Evolutionary conservation across 306 rosid genomes (phyloP).

Genomic region (Arachis stenosperma): DNA sequence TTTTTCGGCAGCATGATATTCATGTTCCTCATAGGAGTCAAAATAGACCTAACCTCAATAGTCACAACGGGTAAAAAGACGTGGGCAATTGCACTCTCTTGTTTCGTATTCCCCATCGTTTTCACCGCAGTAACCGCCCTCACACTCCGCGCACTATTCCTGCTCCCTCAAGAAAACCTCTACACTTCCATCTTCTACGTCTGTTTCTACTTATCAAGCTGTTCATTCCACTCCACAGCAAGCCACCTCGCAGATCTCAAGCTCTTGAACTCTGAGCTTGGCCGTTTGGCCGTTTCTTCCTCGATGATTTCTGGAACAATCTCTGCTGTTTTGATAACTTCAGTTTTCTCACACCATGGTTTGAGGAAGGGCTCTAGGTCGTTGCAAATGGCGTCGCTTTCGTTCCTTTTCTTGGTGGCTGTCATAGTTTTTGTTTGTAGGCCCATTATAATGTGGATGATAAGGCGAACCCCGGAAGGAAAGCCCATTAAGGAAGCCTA

Average conservation of each 20-base stretch:
- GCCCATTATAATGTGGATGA: constrained; percentile 58
- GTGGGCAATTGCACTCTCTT: constrained; percentile 43
- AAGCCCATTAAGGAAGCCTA: constrained; percentile 40
- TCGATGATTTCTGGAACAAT: constrained; percentile 53
- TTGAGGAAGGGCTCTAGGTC: neutral
- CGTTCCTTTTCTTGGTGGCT: constrained; percentile 22
- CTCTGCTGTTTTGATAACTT: neutral
- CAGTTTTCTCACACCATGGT: neutral
- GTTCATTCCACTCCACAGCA: constrained; percentile 52
- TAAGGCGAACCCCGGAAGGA: constrained; percentile 34
- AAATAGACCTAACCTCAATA: constrained; percentile 42
- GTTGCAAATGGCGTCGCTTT: neutral
- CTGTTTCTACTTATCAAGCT: constrained; percentile 40
- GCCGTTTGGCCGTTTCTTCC: constrained; percentile 54
- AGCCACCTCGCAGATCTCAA: constrained; percentile 52
- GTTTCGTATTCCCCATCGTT: constrained; percentile 28
- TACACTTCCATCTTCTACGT: neutral
- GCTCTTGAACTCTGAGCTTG: constrained; percentile 69
- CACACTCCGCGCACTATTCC: neutral
- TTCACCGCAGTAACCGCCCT: neutral
- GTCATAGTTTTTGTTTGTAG: constrained; percentile 29
- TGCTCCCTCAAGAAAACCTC: constrained; percentile 17
- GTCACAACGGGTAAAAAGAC: constrained; percentile 49
- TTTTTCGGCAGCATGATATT: constrained; percentile 52
- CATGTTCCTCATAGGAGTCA: constrained; percentile 58